phyloP scores from a whole-genome alignment of 352 stramenopile species.

The Pythium sp. region DNA sequence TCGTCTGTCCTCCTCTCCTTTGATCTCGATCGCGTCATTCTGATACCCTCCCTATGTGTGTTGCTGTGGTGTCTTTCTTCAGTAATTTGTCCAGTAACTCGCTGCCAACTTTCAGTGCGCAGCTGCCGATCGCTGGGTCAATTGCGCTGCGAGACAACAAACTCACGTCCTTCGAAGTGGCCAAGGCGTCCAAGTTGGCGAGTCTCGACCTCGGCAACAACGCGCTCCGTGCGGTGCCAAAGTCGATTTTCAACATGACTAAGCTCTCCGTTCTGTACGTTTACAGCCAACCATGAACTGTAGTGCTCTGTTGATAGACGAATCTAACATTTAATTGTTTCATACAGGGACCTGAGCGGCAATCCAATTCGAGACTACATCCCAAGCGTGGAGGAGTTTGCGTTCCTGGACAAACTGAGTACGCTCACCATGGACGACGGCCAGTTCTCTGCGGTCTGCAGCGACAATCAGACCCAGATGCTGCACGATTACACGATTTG shows the following conservation, averaged over 20 bases:
- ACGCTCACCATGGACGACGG: conserved; percentile 5
- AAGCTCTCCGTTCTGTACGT: conserved; percentile 8
- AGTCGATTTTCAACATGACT: conserved; percentile 9
- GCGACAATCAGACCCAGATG: background rate
- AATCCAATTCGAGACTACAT: conserved; percentile 14
- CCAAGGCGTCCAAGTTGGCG: background rate
- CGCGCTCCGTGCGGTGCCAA: background rate
- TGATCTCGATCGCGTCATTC: too few species aligned
- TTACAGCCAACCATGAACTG: background rate
- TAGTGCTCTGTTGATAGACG: too few species aligned
- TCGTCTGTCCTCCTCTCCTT: too few species aligned
- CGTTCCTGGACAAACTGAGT: conserved; percentile 7
- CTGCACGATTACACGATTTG: conserved; percentile 5
- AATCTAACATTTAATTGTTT: too few species aligned
- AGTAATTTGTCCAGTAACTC: background rate
- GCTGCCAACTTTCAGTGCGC: conserved; percentile 1
- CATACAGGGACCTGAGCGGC: conserved; percentile 2
- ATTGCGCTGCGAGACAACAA: background rate
- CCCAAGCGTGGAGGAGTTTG: conserved; percentile 11
- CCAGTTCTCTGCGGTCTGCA: conserved; percentile 6
- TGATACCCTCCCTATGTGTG: background rate
- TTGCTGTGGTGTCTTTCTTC: background rate
- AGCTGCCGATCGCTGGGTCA: background rate
- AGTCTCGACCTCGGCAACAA: conserved; percentile 2
- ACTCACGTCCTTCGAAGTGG: conserved; percentile 4